Evolutionary conservation across 352 stramenopile species (phyloP).

Genomic region (Pythium angustatum): DNA sequence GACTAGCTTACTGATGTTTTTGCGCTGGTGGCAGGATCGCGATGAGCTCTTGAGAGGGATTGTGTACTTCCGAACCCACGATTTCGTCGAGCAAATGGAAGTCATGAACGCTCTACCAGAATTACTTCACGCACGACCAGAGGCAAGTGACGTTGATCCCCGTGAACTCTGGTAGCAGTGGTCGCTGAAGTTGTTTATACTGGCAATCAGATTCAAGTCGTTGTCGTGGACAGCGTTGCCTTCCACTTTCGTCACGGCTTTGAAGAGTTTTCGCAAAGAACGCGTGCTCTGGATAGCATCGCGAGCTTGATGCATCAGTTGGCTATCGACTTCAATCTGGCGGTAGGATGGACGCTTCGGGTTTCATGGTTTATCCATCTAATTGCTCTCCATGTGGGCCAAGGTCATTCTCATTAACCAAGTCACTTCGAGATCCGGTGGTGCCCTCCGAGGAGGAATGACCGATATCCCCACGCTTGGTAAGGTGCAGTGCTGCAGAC

Average conservation of each 20-base stretch:
- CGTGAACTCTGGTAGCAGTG: too few species aligned
- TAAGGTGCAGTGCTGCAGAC: conserved; percentile 10
- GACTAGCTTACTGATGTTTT: too few species aligned
- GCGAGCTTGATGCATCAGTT: conserved; percentile 69
- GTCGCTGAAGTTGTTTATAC: too few species aligned
- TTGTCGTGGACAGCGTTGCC: conserved; percentile 93
- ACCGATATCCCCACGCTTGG: conserved; percentile 35
- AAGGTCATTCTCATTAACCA: conserved; percentile 76
- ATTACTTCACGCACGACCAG: conserved; percentile 44
- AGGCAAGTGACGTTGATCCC: conserved; percentile 27
- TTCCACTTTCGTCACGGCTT: conserved; percentile 93
- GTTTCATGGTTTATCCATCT: not conserved
- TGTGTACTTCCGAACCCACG: conserved; percentile 78
- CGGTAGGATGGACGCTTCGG: conserved; percentile 29
- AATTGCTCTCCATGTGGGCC: not conserved
- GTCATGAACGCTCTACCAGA: conserved; percentile 74
- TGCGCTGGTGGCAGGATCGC: conserved; percentile 48
- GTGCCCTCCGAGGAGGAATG: conserved; percentile 1
- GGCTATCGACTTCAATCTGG: conserved; percentile 44
- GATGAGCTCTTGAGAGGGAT: conserved; percentile 85
- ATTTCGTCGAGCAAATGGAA: conserved; percentile 90
- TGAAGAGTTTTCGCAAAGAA: conserved; percentile 67
- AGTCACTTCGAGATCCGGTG: conserved; percentile 53
- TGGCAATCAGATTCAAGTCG: conserved; percentile 74
- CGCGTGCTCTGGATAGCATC: conserved; percentile 69